Conservation (phyloP, 495 filamentous ascomycete species). For the Rhizodiscina lignyota region DNA sequence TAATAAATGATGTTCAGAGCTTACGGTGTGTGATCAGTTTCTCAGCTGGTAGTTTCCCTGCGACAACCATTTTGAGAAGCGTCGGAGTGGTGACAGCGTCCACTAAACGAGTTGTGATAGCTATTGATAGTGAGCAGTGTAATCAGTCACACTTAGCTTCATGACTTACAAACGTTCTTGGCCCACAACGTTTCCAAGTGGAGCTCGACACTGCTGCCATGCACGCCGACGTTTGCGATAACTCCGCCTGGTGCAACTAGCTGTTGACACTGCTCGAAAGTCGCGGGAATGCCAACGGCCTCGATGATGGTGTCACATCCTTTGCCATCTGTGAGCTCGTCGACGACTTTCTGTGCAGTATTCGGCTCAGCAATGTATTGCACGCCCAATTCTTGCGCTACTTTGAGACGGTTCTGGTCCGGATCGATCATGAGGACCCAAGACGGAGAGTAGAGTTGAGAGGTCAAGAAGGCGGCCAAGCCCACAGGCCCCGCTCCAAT, state of each 20-base stretch:
- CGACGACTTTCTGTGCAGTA: slow-evolving; percentile 18
- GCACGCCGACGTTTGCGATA: slow-evolving; percentile 37
- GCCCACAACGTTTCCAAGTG: slow-evolving; percentile 16
- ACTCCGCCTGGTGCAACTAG: slow-evolving; percentile 31
- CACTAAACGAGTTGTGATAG: slow-evolving; percentile 28
- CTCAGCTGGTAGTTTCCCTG: slow-evolving; percentile 20
- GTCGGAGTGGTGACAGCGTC: slow-evolving; percentile 28
- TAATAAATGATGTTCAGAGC: not conserved
- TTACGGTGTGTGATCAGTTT: slow-evolving; percentile 25
- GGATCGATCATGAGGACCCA: slow-evolving; percentile 29
- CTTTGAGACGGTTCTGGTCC: slow-evolving; percentile 25
- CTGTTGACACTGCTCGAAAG: slow-evolving; percentile 29
- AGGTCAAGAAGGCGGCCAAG: slow-evolving; percentile 28
- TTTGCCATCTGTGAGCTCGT: slow-evolving; percentile 24
- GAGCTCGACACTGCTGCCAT: slow-evolving; percentile 27
- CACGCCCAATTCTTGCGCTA: slow-evolving; percentile 28
- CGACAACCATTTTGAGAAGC: slow-evolving; percentile 24
- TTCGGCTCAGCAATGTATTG: slow-evolving; percentile 19
- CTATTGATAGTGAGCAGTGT: slow-evolving; percentile 12
- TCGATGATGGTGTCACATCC: slow-evolving; percentile 39
- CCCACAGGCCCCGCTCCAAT: slow-evolving; percentile 36
- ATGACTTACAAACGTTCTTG: slow-evolving; percentile 18
- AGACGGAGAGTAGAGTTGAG: slow-evolving; percentile 27
- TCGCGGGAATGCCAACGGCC: slow-evolving; percentile 32
- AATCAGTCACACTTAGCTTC: slow-evolving; percentile 9